These are phyloP conservation scores for Naematelia encephala DNA, from an alignment of 768 basidiomycete genomes.

Conservation along the genomic window DNA sequence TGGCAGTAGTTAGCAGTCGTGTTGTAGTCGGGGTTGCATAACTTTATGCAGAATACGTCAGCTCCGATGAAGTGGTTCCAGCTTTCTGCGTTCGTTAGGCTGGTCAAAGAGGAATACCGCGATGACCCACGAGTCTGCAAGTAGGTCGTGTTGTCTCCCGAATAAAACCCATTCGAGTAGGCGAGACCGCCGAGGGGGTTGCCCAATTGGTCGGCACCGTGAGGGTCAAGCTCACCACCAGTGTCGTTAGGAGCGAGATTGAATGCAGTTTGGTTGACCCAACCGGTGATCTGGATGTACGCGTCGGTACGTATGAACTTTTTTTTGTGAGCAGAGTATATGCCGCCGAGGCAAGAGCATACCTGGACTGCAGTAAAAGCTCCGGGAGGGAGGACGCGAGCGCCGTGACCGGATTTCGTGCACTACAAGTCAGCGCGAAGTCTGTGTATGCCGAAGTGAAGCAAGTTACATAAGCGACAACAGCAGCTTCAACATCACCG, in stretches of 20 bases:
- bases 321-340: neutral
- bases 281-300: conserved; percentile 12
- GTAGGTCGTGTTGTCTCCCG: conserved; percentile 12
- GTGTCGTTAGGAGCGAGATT: conserved; percentile 6
- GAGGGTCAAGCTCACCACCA: conserved; percentile 13
- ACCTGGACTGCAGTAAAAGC: conserved; percentile 10
- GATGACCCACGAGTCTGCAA: neutral
- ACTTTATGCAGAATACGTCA: conserved; percentile 7
- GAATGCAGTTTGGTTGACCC: conserved; percentile 5
- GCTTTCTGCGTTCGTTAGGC: neutral
- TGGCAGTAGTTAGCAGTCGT: conserved; percentile 13
- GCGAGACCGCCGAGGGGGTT: conserved; percentile 11
- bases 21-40: conserved; percentile 8
- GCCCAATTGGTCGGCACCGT: conserved; percentile 9
- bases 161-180: conserved; percentile 3
- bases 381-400: conserved; percentile 8
- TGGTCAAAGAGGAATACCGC: neutral
- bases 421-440: conserved; percentile 3
- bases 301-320: conserved; percentile 12
- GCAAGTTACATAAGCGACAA: conserved; percentile 11
- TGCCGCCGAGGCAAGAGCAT: neutral
- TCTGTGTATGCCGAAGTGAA: neutral
- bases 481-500: conserved; percentile 12
- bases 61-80: conserved; percentile 8
- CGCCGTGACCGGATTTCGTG: conserved; percentile 10